These are phyloP conservation scores for Globisporangium orthogonon DNA, from an alignment of 352 stramenopile species.

Conservation along the genomic window DNA sequence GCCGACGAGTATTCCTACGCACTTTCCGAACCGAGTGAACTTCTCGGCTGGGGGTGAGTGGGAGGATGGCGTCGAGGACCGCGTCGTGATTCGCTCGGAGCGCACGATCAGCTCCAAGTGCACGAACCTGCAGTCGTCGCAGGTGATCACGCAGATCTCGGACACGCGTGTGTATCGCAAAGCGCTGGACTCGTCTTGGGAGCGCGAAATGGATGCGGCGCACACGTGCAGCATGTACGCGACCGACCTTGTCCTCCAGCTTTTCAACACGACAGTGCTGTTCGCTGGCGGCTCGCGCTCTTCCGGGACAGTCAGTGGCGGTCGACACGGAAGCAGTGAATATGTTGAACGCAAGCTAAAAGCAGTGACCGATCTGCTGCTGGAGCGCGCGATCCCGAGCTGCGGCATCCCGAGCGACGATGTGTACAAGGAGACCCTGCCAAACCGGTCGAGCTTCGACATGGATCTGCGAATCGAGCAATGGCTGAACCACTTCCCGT, in stretches of 20 bases:
- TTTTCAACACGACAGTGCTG: constrained; percentile 22
- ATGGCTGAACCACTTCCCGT: constrained; percentile 79
- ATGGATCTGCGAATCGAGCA: constrained; percentile 78
- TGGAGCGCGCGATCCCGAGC: constrained; percentile 70
- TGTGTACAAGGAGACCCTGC: constrained; percentile 75
- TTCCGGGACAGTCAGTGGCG: not conserved
- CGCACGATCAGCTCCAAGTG: constrained; percentile 80
- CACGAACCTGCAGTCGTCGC: constrained; percentile 69
- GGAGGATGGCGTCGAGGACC: constrained; percentile 18
- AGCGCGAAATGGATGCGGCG: constrained; percentile 58
- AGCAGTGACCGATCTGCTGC: constrained; percentile 53
- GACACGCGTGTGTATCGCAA: constrained; percentile 66
- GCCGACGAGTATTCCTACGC: constrained; percentile 63
- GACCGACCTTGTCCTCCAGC: constrained; percentile 41
- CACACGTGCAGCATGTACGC: constrained; percentile 49
- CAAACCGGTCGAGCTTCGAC: constrained; percentile 78
- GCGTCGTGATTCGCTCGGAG: constrained; percentile 56
- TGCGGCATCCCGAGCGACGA: constrained; percentile 75
- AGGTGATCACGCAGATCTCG: constrained; percentile 58
- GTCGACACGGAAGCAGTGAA: constrained; percentile 1
- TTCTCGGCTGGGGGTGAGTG: constrained; percentile 2
- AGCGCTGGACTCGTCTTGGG: constrained; percentile 61
- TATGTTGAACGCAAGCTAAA: constrained; percentile 41
- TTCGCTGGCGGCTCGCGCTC: constrained; percentile 5
- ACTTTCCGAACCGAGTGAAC: constrained; percentile 49